Percentiles rank a stretch among this genome's conserved stretches.
phyloP scores from a whole-genome alignment of 192 early-diverging fungal species.

The Linnemannia elongata region DNA sequence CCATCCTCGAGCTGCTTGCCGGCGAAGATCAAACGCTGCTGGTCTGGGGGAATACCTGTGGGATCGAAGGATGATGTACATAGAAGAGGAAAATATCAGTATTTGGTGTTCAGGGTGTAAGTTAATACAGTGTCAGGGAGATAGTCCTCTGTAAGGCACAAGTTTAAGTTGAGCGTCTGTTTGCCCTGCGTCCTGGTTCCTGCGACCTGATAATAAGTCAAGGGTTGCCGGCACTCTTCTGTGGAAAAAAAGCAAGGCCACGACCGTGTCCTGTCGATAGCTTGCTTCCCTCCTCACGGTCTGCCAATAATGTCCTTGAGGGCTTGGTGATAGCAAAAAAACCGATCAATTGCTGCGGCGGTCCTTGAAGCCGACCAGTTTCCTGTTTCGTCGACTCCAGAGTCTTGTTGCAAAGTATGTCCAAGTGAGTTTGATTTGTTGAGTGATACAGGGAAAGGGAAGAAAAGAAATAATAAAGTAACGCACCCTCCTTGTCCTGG shows the following conservation, averaged over 20 bases:
- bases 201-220: no score
- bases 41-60: conserved; percentile 95
- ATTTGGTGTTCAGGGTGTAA: neutral
- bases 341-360: neutral
- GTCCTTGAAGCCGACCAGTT: neutral
- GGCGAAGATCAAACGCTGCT: conserved; percentile 99
- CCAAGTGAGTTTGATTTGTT: neutral
- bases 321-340: neutral
- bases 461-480: neutral
- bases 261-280: neutral
- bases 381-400: neutral
- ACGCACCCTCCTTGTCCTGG: conserved; percentile 94
- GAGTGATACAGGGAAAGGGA: neutral
- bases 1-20: conserved; percentile 99
- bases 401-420: no score
- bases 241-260: no score
- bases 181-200: neutral
- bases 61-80: neutral
- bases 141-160: neutral
- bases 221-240: no score
- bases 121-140: neutral
- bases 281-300: neutral
- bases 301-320: neutral
- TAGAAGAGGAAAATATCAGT: neutral
- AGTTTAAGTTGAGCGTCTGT: neutral